Evolutionary conservation across 208 protist species (phyloP), one percentile per base, ranked within the genome.

Genomic region (Naegleria lovaniensis): DNA sequence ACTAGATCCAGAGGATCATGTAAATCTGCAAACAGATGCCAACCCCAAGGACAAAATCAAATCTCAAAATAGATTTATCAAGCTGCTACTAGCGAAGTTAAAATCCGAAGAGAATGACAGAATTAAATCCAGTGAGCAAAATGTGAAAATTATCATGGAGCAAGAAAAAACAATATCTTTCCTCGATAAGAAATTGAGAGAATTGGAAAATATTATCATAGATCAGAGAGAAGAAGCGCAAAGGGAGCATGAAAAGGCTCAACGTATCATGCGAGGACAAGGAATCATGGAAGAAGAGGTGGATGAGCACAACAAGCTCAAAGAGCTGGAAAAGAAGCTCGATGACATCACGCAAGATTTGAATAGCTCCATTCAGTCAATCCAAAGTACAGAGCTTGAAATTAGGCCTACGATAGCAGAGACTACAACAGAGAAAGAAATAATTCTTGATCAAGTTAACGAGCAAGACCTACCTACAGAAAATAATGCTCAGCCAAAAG

Each of bases 141-240:
- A 25, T 51, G 38, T 36, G 19, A 29, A 11, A 51, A 87, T 87
- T 9, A 39, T 87, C 4, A 13, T 36, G 11, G 83, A 87, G 29
- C 29, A 87, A 51, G 83, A 87, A 38, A 87, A 87, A n/a, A 87
- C 83, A 19, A 87, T 87, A 5, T 87, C 33, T 15, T 87, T 87
- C 41, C 41, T 87, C 0, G 83, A 87, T 29, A 87, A 87, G 19
- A 87, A 87, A 39, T 51, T 87, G 15, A 87, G 40, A 51, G 83
- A 87, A 40, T 51, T 87, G 39, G 83, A 87, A 51, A 25, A 52
- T 41, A 87, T 87, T 87, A 39, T 87, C 40, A 52, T 36, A n/a
- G 22, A 41, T 3, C 41, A 87, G 15, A 87, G 43, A 87, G 83
- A 87, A 33, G 38, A 87, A 15, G 41, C 83, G 51, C 16, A 22